A percentile compares a stretch with the other conserved stretches of the same genome.
Evolutionary conservation across 768 basidiomycete genomes (phyloP).

Genomic region (Suillus variegatus): DNA sequence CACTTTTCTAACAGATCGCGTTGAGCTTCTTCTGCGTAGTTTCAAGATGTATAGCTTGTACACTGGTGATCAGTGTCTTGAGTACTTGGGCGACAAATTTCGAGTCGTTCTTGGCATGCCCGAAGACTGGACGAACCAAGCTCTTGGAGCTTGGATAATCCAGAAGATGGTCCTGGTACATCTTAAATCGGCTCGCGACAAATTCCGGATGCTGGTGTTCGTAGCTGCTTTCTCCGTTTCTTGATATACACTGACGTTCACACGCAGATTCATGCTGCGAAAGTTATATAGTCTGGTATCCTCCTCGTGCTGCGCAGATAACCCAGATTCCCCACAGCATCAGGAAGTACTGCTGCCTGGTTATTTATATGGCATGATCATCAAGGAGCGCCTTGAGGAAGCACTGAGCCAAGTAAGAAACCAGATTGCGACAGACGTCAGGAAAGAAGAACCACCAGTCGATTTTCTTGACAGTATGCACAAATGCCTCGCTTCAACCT

Average conservation of each 20-base stretch:
- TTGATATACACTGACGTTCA: constrained; percentile 12
- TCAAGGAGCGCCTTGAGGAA: constrained; percentile 97
- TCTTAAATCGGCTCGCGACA: constrained; percentile 82
- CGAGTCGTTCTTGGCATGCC: constrained; percentile 87
- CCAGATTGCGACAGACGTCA: constrained; percentile 72
- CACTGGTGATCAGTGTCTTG: constrained; percentile 89
- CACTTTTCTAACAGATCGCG: constrained; percentile 96
- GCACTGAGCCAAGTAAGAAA: constrained; percentile 70
- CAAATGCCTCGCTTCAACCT: constrained; percentile 5
- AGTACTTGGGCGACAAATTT: constrained; percentile 97
- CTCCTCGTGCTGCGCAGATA: constrained; percentile 87
- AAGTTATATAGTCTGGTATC: constrained; percentile 93
- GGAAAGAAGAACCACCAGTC: constrained; percentile 69
- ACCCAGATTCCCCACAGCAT: constrained; percentile 98
- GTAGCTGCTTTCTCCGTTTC: constrained; percentile 29
- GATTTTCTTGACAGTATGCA: constrained; percentile 87
- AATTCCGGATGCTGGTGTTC: constrained; percentile 92
- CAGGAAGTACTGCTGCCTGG: constrained; percentile 97
- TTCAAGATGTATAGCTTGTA: constrained; percentile 92
- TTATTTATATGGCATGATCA: constrained; percentile 91
- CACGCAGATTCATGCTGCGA: constrained; percentile 88
- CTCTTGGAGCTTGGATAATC: constrained; percentile 80
- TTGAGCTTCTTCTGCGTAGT: constrained; percentile 89
- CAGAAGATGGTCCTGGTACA: constrained; percentile 90
- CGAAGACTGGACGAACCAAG: constrained; percentile 88